Conservation (phyloP, 1,284 basidiomycete species). For the Puccinia brachypodii region DNA sequence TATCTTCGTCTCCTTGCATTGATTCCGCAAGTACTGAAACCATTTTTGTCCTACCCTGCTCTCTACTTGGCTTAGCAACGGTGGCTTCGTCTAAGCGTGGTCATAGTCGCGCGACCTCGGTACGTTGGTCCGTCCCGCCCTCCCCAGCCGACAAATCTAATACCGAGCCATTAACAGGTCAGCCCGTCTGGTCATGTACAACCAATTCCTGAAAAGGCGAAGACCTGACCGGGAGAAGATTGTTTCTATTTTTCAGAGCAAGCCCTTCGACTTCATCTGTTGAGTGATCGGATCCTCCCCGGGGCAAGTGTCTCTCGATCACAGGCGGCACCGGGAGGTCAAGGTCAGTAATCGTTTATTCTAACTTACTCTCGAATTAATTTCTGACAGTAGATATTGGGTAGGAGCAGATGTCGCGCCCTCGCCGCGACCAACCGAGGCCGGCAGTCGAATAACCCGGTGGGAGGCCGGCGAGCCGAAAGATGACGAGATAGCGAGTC, state of each 20-base stretch:
- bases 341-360: neutral
- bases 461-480: constrained; percentile 23
- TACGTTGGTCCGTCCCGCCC: neutral
- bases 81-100: constrained; percentile 7
- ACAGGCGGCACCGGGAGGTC: neutral
- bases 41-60: neutral
- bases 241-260: neutral
- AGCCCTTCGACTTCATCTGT: constrained; percentile 9
- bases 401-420: neutral
- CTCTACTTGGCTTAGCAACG: neutral
- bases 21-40: neutral
- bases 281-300: neutral
- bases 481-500: constrained; percentile 19
- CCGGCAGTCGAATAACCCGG: neutral
- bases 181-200: neutral
- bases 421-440: constrained; percentile 15
- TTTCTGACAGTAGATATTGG: neutral
- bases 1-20: neutral
- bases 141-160: neutral
- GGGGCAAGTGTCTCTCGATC: neutral
- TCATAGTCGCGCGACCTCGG: constrained; percentile 16
- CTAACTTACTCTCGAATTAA: neutral
- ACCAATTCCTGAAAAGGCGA: neutral
- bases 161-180: neutral
- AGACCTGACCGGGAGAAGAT: no score